Percentiles rank a stretch among this genome's conserved stretches.
These are phyloP conservation scores for Sphagnum tenellum DNA, from an alignment of 225 moss, liverwort and hornwort species.

Conservation along the genomic window DNA sequence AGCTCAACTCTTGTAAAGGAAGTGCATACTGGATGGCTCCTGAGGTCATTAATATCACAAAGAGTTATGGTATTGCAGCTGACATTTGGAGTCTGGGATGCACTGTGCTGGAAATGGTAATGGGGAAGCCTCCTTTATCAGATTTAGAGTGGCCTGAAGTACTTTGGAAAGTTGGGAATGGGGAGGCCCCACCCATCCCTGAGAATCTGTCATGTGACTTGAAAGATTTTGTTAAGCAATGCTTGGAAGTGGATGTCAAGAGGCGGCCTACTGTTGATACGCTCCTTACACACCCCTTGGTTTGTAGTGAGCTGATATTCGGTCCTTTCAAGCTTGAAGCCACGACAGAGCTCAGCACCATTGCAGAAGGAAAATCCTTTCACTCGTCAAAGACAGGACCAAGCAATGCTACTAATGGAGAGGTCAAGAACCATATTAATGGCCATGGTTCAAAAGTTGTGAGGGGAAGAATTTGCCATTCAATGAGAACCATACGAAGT, in stretches of 20 bases:
- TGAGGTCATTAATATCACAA: conserved; percentile 43
- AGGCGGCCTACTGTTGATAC: conserved; percentile 25
- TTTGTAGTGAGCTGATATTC: background rate
- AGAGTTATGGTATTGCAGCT: conserved; percentile 39
- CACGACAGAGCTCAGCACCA: too few species aligned
- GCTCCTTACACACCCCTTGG: conserved; percentile 36
- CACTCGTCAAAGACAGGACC: too few species aligned
- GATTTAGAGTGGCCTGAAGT: conserved; percentile 34
- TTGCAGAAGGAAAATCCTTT: too few species aligned
- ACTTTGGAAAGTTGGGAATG: conserved; percentile 35
- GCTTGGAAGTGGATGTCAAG: conserved; percentile 23
- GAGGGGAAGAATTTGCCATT: too few species aligned
- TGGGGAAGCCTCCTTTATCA: conserved; percentile 41
- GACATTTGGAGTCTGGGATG: conserved; percentile 58
- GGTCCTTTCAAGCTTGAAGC: too few species aligned
- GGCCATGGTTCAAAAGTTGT: too few species aligned
- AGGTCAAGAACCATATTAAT: too few species aligned
- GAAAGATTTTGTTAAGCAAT: conserved; percentile 30
- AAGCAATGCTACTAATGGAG: too few species aligned
- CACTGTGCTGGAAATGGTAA: conserved; percentile 49
- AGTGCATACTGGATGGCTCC: conserved; percentile 61
- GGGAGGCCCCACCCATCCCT: conserved; percentile 33
- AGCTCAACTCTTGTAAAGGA: conserved; percentile 25
- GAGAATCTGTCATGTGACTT: conserved; percentile 23
- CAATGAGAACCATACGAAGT: too few species aligned